These are phyloP conservation scores for Saccharomyces eubayanus DNA, from an alignment of 805 yeast genomes.

Conservation along the genomic window DNA sequence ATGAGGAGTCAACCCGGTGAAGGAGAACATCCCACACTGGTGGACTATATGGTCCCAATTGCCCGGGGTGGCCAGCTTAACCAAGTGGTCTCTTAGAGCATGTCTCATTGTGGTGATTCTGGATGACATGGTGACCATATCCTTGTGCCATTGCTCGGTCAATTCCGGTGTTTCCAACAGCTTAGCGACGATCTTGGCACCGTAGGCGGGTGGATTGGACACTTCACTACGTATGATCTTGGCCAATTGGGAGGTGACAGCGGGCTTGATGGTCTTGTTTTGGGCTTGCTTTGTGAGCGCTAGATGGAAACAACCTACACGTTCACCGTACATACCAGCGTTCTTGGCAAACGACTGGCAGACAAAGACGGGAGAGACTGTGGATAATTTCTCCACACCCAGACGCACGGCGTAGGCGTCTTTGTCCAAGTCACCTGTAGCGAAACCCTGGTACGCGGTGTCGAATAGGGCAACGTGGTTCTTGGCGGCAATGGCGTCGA, in stretches of 20 bases:
- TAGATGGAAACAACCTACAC: constrained; percentile 88
- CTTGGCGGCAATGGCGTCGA: constrained; percentile 49
- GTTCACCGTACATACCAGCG: constrained; percentile 95
- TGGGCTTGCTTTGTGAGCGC: constrained; percentile 39
- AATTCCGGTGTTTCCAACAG: constrained; percentile 63
- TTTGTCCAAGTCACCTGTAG: constrained; percentile 72
- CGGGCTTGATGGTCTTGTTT: constrained; percentile 35
- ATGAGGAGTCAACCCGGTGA: constrained; percentile 72
- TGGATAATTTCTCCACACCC: constrained; percentile 43
- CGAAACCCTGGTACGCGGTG: constrained; percentile 96
- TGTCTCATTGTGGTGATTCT: constrained; percentile 77
- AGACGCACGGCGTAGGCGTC: constrained; percentile 73
- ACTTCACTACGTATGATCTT: constrained; percentile 73
- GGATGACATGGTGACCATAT: constrained; percentile 77
- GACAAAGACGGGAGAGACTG: constrained; percentile 53
- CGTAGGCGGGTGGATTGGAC: constrained; percentile 93
- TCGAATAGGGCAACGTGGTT: constrained; percentile 80
- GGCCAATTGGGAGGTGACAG: constrained; percentile 68
- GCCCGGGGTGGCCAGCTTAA: constrained; percentile 69
- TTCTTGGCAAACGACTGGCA: constrained; percentile 97
- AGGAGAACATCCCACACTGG: constrained; percentile 96
- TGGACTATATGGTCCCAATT: constrained; percentile 83
- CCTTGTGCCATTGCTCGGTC: constrained; percentile 71
- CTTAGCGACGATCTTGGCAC: constrained; percentile 80
- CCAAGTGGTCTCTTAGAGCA: constrained; percentile 52